A percentile compares a stretch with the other conserved stretches of the same genome.
phyloP scores from a whole-genome alignment of 805 yeast species.

The Wickerhamomyces canadensis region DNA sequence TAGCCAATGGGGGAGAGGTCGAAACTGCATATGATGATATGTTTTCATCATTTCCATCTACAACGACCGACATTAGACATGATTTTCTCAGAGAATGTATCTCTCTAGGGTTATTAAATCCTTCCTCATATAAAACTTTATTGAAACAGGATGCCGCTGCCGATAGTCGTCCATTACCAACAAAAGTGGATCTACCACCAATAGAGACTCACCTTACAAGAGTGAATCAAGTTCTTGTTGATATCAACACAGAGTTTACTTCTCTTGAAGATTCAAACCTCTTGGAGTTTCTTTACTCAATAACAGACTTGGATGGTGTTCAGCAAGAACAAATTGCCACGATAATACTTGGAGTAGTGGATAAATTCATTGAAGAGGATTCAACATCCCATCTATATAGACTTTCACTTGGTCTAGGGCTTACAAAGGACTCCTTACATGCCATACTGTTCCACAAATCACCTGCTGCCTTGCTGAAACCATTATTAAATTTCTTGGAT shows the following conservation, averaged over 20 bases:
- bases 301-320: slow-evolving; percentile 41
- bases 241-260: slow-evolving; percentile 42
- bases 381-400: slow-evolving; percentile 42
- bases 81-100: slow-evolving; percentile 44
- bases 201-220: no score
- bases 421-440: slow-evolving; percentile 37
- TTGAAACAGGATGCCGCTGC: slow-evolving; percentile 35
- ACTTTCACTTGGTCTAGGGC: slow-evolving; percentile 45
- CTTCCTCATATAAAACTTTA: slow-evolving; percentile 26
- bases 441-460: slow-evolving; percentile 38
- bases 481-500: slow-evolving; percentile 50
- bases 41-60: slow-evolving; percentile 45
- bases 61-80: slow-evolving; percentile 42
- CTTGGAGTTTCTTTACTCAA: slow-evolving; percentile 40
- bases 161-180: slow-evolving; percentile 27
- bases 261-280: slow-evolving; percentile 50
- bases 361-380: slow-evolving; percentile 32
- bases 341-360: slow-evolving; percentile 27
- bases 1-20: slow-evolving; percentile 11
- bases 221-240: slow-evolving; percentile 26
- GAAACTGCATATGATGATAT: slow-evolving; percentile 36
- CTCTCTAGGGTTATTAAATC: slow-evolving; percentile 33
- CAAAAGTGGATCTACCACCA: no score
- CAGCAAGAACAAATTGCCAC: slow-evolving; percentile 41
- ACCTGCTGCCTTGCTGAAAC: slow-evolving; percentile 37